Evolutionary conservation across 768 basidiomycete species (phyloP).

Genomic region (Mycena belliarum): DNA sequence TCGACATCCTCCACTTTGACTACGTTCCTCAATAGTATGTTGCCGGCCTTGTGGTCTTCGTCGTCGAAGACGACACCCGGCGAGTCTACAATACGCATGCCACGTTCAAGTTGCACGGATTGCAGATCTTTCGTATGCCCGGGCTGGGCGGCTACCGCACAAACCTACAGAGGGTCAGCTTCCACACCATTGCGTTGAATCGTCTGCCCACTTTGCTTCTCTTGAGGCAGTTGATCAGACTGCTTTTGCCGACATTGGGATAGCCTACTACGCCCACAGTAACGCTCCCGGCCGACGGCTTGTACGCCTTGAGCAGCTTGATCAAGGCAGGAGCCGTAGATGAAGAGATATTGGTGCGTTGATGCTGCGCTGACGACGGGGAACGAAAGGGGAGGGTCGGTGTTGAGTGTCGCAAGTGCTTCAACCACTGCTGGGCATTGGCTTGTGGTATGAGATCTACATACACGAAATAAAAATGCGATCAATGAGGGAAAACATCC

Average conservation of each 20-base stretch:
- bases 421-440: conserved; percentile 89
- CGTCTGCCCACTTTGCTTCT: conserved; percentile 60
- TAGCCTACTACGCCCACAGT: conserved; percentile 94
- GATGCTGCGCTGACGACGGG: conserved; percentile 70
- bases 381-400: conserved; percentile 93
- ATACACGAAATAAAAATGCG: background rate
- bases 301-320: conserved; percentile 82
- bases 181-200: background rate
- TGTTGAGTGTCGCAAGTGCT: conserved; percentile 87
- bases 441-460: conserved; percentile 86
- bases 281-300: conserved; percentile 67
- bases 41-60: conserved; percentile 60
- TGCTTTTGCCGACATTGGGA: conserved; percentile 97
- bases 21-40: conserved; percentile 82
- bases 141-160: conserved; percentile 90
- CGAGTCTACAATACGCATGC: conserved; percentile 90
- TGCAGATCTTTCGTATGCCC: conserved; percentile 94
- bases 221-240: conserved; percentile 90
- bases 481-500: background rate
- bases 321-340: conserved; percentile 75
- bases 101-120: conserved; percentile 89
- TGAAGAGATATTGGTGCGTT: conserved; percentile 80
- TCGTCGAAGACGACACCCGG: conserved; percentile 98
- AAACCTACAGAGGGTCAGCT: conserved; percentile 52
- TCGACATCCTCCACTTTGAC: conserved; percentile 88